phyloP scores from a whole-genome alignment of 257 asterid genomes.

The Prunella vulgaris region DNA sequence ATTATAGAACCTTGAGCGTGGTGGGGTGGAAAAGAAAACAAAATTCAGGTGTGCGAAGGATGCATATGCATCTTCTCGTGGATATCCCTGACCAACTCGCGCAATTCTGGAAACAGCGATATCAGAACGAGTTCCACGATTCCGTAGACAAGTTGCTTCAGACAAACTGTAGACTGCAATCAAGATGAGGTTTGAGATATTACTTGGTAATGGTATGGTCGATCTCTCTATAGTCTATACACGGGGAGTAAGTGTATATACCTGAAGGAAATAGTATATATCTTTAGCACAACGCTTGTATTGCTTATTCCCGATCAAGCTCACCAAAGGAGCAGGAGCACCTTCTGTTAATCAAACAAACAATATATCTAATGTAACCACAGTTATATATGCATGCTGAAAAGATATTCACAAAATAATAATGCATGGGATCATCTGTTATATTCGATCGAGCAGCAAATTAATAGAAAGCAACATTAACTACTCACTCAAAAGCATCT shows the following conservation, averaged over 20 bases:
- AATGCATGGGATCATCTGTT: no score
- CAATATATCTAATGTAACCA: background rate
- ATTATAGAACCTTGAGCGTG: no score
- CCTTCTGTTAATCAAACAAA: constrained; percentile 48
- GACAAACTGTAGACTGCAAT: constrained; percentile 64
- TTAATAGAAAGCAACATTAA: no score
- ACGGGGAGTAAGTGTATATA: constrained; percentile 18
- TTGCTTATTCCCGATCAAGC: constrained; percentile 87
- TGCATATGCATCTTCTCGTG: constrained; percentile 58
- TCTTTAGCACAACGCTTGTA: constrained; percentile 85
- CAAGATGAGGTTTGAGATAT: background rate
- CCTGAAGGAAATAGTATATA: constrained; percentile 86
- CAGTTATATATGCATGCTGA: background rate
- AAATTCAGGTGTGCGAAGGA: constrained; percentile 25
- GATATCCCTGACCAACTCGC: constrained; percentile 54
- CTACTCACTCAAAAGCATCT: constrained; percentile 63
- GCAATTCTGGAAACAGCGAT: constrained; percentile 75
- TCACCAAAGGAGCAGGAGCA: constrained; percentile 80
- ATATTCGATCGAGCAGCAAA: no score
- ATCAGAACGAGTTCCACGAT: constrained; percentile 71
- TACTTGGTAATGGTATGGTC: background rate
- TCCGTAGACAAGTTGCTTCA: constrained; percentile 84
- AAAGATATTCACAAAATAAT: no score
- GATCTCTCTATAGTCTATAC: background rate
- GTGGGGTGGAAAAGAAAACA: background rate